Evolutionary conservation across 306 rosid genomes (phyloP).

Genomic region (Sophora flavescens): DNA sequence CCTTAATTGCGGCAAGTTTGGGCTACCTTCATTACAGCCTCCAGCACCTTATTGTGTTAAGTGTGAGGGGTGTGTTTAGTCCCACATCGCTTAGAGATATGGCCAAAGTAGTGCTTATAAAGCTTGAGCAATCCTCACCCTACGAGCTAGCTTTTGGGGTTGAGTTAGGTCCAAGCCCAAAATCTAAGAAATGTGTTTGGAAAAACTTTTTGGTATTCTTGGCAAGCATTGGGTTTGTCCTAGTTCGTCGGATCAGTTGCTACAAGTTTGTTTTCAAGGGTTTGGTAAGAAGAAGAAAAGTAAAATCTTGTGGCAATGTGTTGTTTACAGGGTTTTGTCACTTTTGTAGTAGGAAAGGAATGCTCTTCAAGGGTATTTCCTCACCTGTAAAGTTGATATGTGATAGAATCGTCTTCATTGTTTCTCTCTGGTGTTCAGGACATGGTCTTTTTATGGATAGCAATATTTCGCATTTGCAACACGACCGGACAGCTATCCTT

Average conservation of each 20-base stretch:
- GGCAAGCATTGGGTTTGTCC: neutral
- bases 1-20: too few relatives aligned
- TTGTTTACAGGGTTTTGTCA: neutral
- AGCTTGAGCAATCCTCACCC: too few relatives aligned
- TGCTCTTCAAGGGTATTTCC: neutral
- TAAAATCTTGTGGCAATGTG: neutral
- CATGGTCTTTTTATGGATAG: neutral
- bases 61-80: too few relatives aligned
- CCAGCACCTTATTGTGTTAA: too few relatives aligned
- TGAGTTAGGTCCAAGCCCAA: too few relatives aligned
- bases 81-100: too few relatives aligned
- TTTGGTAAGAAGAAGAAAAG: neutral
- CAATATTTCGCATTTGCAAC: neutral
- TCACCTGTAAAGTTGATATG: neutral
- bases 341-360: neutral
- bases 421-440: neutral
- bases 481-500: neutral
- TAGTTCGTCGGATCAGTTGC: neutral
- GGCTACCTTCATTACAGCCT: too few relatives aligned
- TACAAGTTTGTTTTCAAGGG: neutral
- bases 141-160: too few relatives aligned
- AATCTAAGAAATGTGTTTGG: too few relatives aligned
- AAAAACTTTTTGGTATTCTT: neutral
- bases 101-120: too few relatives aligned
- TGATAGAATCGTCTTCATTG: neutral